phyloP scores from a whole-genome alignment of 2,329 filamentous ascomycete species.

The Waltergamsia citrina region DNA sequence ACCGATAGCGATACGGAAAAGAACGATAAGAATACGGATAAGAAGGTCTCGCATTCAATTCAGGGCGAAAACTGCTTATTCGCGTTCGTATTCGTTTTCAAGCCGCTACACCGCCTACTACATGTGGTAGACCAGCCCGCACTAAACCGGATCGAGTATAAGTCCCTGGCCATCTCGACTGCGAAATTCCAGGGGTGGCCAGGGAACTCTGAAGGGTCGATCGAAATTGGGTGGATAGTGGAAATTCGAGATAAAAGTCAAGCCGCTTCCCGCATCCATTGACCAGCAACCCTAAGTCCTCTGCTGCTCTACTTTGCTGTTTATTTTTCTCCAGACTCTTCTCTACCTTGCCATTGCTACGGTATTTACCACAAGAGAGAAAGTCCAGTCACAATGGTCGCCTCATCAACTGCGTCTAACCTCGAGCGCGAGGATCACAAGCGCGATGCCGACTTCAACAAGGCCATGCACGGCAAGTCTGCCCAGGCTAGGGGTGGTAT shows the following conservation, averaged over 20 bases:
- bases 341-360: constrained; percentile 1
- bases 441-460: constrained; percentile 86
- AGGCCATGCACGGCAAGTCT: constrained; percentile 71
- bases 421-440: constrained; percentile 77
- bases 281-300: background rate
- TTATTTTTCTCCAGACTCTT: background rate
- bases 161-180: background rate
- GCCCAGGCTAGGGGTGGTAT: constrained; percentile 63
- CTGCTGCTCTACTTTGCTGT: background rate
- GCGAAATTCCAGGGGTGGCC: constrained; percentile 2
- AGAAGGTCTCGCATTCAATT: constrained; percentile 3
- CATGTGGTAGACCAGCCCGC: background rate
- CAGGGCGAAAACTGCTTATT: constrained; percentile 1
- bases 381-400: constrained; percentile 35
- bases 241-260: background rate
- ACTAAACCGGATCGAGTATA: background rate
- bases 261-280: background rate
- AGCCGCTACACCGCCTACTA: constrained; percentile 6
- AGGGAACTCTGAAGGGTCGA: constrained; percentile 5
- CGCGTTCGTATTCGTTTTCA: constrained; percentile 12
- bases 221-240: constrained; percentile 3
- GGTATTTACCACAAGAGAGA: constrained; percentile 12
- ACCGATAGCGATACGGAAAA: too few species aligned
- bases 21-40: too few species aligned
- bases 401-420: constrained; percentile 23